Base-by-base conservation (phyloP, 257 asterid genomes). In the Petrea volubilis region DNA sequence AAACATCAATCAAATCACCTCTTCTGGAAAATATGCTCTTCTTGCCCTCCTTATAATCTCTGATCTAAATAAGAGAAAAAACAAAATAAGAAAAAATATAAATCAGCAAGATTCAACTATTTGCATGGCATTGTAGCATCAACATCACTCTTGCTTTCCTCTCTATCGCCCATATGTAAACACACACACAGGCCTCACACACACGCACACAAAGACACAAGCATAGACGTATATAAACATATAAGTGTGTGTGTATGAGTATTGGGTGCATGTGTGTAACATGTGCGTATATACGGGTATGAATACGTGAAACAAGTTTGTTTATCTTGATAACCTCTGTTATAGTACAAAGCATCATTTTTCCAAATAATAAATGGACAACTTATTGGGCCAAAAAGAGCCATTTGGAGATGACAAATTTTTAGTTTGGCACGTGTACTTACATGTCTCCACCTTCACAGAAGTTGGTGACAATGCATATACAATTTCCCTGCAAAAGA, bases 401-500 rank as follows among this genome's bases (percentile, higher is more conserved):
- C n/a, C 38, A 53, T 60, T 66, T 12, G 11, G 17, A 43, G 50
- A 36, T 13, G 61, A 6, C 46, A 18, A 60, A 24, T 15, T 68
- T 31, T 27, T 68, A 63, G 46, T 50, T 66, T 18, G 25, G 44
- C 23, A 12, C 6, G 60, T 74, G 76, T 64, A 81, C 99, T 84
- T 79, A 95, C 99, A 95, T 92, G 72, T 92, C 91, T 78, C 96
- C 97, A 55, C 87, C 93, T 84, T 95, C 97, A 75, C 88, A 90
- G 51, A 85, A 90, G 83, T 80, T 78, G 80, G 97, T 95, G 69
- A 92, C 79, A 14, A 87, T 85, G 88, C 96, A 95, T 72, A 95
- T 78, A 50, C 64, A 71, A 71, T 68, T 83, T 47, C 86, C 98
- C 98, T 94, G 85, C 71, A 79, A 56, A 66, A 79, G 29, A 67